phyloP scores from a whole-genome alignment of 139 green algal genomes.

The Tetraselmis striata region DNA sequence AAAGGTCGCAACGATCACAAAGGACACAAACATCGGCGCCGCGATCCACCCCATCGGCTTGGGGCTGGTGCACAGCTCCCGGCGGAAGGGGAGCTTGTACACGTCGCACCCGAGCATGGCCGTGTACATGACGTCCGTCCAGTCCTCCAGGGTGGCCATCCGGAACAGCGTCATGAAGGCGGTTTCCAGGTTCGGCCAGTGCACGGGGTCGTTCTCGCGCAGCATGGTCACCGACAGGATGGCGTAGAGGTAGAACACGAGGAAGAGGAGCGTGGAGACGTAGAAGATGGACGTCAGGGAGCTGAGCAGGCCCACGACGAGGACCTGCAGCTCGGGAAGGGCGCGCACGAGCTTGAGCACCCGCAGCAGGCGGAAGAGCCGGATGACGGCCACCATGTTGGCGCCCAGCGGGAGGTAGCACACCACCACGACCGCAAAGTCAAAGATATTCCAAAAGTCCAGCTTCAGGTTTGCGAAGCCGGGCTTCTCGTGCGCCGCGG shows the following conservation, averaged over 20 bases:
- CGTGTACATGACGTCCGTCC: conserved; percentile 6
- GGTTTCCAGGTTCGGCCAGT: not conserved
- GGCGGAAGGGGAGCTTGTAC: not conserved
- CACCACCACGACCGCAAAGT: not conserved
- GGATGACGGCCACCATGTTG: not conserved
- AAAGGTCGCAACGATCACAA: not conserved
- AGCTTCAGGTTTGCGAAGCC: not conserved
- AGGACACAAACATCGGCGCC: not conserved
- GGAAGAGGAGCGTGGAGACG: not conserved
- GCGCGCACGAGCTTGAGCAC: not conserved
- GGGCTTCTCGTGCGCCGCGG: not conserved
- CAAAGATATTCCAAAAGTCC: not conserved
- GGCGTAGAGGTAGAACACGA: conserved; percentile 2
- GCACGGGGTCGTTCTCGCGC: conserved; percentile 1
- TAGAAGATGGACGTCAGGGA: not conserved
- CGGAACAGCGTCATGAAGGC: conserved; percentile 3
- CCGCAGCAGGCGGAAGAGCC: not conserved
- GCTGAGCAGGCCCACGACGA: not conserved
- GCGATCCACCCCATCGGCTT: not conserved
- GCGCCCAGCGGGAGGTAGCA: conserved; percentile 3
- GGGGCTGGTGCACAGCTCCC: not conserved
- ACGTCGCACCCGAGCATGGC: conserved; percentile 1
- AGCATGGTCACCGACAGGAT: not conserved
- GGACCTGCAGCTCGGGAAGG: conserved; percentile 1
- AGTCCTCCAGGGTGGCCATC: conserved; percentile 6